These are phyloP conservation scores for Hirsutella rhossiliensis DNA, from an alignment of 2,329 filamentous ascomycete species.

Conservation along the genomic window DNA sequence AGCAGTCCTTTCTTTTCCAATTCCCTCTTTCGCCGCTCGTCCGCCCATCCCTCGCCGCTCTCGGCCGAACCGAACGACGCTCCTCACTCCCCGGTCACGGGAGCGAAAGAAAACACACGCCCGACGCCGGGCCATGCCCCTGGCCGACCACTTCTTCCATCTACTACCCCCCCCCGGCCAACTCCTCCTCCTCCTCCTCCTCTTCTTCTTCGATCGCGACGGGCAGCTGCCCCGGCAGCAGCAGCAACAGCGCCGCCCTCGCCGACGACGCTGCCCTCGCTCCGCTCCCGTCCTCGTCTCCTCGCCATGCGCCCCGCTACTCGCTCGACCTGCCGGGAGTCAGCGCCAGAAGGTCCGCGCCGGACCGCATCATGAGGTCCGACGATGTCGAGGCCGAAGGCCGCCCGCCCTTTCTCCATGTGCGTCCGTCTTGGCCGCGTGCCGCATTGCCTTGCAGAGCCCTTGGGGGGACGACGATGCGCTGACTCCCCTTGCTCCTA, in stretches of 20 bases:
- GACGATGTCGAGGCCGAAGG: conserved; percentile 28
- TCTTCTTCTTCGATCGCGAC: neutral
- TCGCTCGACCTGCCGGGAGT: conserved; percentile 13
- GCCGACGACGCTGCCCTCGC: conserved; percentile 1
- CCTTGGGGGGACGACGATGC: neutral
- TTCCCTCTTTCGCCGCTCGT: no score
- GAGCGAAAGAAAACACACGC: no score
- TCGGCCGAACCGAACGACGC: no score
- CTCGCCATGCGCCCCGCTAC: conserved; percentile 21
- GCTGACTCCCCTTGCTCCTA: conserved; percentile 22
- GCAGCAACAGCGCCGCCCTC: conserved; percentile 3
- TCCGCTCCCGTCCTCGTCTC: conserved; percentile 4
- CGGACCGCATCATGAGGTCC: conserved; percentile 20
- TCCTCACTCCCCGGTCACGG: no score
- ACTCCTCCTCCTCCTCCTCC: neutral
- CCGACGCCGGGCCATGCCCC: conserved; percentile 1
- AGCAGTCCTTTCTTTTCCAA: no score
- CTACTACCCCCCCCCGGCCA: conserved; percentile 1
- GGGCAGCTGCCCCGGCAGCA: neutral
- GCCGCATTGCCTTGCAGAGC: neutral
- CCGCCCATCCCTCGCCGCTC: no score
- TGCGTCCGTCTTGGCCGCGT: conserved; percentile 11
- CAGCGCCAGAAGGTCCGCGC: conserved; percentile 11
- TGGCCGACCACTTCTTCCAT: conserved; percentile 4
- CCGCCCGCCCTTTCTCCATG: conserved; percentile 31